Evolutionary conservation across 2,329 filamentous ascomycete genomes (phyloP).

Genomic region (Botryosphaeria dothidea): DNA sequence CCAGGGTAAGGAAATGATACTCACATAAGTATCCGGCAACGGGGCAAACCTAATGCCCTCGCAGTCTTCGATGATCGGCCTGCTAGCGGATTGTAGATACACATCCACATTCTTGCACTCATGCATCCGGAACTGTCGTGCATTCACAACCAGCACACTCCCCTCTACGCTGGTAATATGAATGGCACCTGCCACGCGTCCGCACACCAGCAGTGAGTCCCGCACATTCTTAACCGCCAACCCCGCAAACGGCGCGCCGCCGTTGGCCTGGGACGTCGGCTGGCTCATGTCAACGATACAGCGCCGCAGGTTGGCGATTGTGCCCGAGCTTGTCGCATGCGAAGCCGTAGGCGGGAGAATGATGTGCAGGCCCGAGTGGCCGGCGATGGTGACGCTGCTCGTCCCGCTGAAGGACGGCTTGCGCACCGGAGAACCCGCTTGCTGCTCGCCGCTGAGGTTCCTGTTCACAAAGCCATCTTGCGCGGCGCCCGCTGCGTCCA

Average conservation of each 20-base stretch:
- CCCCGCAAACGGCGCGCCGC: conserved; percentile 60
- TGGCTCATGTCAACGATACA: conserved; percentile 82
- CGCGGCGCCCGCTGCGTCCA: conserved; percentile 28
- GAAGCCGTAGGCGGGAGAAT: conserved; percentile 72
- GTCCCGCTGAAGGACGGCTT: conserved; percentile 59
- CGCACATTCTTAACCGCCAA: conserved; percentile 69
- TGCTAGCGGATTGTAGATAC: conserved; percentile 77
- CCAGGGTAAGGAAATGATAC: neutral
- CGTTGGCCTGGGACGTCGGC: conserved; percentile 42
- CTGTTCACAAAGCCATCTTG: conserved; percentile 24
- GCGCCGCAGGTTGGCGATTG: conserved; percentile 65
- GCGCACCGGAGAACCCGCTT: conserved; percentile 26
- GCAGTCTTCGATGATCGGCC: conserved; percentile 94
- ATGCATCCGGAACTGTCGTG: conserved; percentile 88
- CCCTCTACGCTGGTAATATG: conserved; percentile 77
- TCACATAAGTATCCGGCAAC: conserved; percentile 53
- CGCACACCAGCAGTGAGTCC: conserved; percentile 73
- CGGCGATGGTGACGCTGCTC: conserved; percentile 64
- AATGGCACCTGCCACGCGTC: conserved; percentile 74
- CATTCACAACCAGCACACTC: conserved; percentile 72
- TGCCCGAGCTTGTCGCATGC: conserved; percentile 71
- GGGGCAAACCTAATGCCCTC: conserved; percentile 74
- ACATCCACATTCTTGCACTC: conserved; percentile 78
- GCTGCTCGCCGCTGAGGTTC: conserved; percentile 17
- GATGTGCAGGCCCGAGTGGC: conserved; percentile 71